phyloP scores from a whole-genome alignment of 768 basidiomycete species.

The Kwoniella mangroviensis region DNA sequence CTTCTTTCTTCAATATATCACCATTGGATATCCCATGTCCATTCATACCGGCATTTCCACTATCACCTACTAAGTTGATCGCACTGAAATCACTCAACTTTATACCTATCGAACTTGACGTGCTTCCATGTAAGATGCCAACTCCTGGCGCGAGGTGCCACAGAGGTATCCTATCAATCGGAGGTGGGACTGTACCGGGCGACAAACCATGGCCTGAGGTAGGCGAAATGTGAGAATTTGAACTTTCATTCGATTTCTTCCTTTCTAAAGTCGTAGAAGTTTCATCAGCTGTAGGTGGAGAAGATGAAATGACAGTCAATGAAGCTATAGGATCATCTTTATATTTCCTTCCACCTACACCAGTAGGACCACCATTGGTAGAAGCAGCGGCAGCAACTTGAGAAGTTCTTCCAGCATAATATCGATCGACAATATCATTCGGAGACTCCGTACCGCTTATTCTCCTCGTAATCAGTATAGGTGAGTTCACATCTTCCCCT shows the following conservation, averaged over 20 bases:
- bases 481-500: slow-evolving; percentile 7
- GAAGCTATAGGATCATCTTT: slow-evolving; percentile 44
- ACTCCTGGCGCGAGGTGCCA: slow-evolving; percentile 51
- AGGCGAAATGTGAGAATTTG: background rate
- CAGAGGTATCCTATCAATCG: slow-evolving; percentile 39
- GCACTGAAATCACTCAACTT: slow-evolving; percentile 49
- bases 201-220: background rate
- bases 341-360: background rate
- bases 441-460: slow-evolving; percentile 9
- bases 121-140: slow-evolving; percentile 43
- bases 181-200: background rate
- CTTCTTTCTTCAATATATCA: background rate
- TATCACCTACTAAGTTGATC: slow-evolving; percentile 31
- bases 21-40: background rate
- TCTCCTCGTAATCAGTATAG: slow-evolving; percentile 11
- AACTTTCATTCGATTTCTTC: background rate
- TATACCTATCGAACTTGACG: slow-evolving; percentile 43
- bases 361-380: background rate
- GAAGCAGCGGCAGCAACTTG: background rate
- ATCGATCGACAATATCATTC: slow-evolving; percentile 6
- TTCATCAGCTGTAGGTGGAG: background rate
- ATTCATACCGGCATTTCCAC: background rate
- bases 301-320: slow-evolving; percentile 35
- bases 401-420: slow-evolving; percentile 9
- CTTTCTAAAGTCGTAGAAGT: background rate